These are phyloP conservation scores for Nelumbo lutea DNA, from an alignment of 164 flowering plant genomes.

Conservation along the genomic window DNA sequence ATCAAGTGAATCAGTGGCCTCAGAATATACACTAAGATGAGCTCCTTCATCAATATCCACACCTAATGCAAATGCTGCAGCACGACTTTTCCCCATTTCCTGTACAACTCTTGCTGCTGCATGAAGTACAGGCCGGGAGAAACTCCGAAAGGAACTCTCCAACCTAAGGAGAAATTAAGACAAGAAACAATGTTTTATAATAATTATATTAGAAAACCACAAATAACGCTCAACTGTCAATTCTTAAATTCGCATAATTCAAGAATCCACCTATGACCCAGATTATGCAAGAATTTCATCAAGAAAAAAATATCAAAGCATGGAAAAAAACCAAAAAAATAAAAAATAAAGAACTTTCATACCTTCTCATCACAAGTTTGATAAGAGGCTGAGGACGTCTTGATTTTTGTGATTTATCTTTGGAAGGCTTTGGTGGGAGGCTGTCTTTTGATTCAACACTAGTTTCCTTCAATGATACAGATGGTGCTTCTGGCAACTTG, in stretches of 20 bases:
- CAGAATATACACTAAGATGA: constrained; percentile 53
- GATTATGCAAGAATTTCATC: background rate
- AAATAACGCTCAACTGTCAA: background rate
- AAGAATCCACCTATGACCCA: background rate
- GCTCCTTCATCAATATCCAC: constrained; percentile 91
- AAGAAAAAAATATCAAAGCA: background rate
- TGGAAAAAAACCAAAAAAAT: background rate
- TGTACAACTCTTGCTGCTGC: constrained; percentile 98
- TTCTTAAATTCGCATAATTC: background rate
- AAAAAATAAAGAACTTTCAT: constrained; percentile 1
- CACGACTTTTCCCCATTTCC: constrained; percentile 99
- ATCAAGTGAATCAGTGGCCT: constrained; percentile 52
- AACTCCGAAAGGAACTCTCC: constrained; percentile 97
- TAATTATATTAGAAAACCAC: background rate
- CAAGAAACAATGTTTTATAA: background rate
- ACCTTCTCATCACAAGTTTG: constrained; percentile 99
- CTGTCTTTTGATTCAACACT: constrained; percentile 49
- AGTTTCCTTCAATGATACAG: constrained; percentile 54
- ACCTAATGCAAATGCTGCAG: constrained; percentile 93
- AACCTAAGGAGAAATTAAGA: constrained; percentile 37
- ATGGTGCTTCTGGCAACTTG: constrained; percentile 89
- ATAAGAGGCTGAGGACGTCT: constrained; percentile 96
- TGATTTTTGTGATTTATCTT: constrained; percentile 76
- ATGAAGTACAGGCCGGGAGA: constrained; percentile 98
- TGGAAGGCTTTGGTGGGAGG: constrained; percentile 52